Evolutionary conservation across 116 monocot genomes (phyloP).

Genomic region (Papilionanthe hybrid): DNA sequence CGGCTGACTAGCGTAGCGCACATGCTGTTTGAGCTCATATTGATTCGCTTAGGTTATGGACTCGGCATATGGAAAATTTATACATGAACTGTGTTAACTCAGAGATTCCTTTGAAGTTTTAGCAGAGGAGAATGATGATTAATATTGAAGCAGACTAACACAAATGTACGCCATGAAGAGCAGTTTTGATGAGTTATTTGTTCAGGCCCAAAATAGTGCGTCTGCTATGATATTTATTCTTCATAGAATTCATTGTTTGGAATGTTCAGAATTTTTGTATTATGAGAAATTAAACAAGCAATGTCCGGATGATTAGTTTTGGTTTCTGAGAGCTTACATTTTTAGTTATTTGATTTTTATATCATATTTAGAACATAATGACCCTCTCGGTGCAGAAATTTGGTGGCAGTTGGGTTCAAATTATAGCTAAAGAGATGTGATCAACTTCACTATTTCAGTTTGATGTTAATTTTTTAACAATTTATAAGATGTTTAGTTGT

Average conservation of each 20-base stretch:
- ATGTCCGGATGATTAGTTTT: neutral
- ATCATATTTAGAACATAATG: neutral
- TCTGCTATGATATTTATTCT: neutral
- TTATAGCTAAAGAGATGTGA: neutral
- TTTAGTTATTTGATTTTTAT: neutral
- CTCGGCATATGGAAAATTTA: conserved; percentile 84
- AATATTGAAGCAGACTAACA: too few relatives aligned
- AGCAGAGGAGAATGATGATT: neutral
- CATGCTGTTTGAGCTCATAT: conserved; percentile 91
- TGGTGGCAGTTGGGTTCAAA: neutral
- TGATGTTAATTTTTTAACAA: neutral
- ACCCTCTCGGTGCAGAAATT: neutral
- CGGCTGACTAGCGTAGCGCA: conserved; percentile 76
- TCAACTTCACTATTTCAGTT: neutral
- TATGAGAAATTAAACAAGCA: neutral
- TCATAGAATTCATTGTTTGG: neutral
- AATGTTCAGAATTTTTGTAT: neutral
- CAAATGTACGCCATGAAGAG: neutral
- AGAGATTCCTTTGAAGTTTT: neutral
- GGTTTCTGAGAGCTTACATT: neutral
- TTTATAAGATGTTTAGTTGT: neutral
- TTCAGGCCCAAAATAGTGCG: neutral
- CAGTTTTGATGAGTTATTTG: neutral
- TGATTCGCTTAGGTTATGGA: conserved; percentile 85
- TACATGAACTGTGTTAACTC: conserved; percentile 3